phyloP scores from a whole-genome alignment of 2,329 filamentous ascomycete genomes.

The Davidsoniella australis region DNA sequence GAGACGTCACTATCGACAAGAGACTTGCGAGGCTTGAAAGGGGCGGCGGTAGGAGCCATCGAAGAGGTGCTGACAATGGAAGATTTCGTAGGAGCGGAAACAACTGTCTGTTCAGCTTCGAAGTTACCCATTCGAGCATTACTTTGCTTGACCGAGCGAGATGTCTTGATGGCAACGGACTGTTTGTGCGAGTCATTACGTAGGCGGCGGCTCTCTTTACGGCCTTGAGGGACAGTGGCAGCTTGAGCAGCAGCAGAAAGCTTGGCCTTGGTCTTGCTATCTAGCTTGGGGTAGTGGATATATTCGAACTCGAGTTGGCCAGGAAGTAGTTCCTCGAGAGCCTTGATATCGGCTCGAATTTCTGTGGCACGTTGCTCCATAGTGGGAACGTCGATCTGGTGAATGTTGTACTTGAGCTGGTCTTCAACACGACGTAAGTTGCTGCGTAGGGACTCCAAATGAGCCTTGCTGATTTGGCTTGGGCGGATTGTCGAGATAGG shows the following conservation, averaged over 20 bases:
- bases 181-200: constrained; percentile 10
- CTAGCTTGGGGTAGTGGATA: constrained; percentile 23
- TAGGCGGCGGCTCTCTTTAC: constrained; percentile 9
- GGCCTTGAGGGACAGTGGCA: constrained; percentile 1
- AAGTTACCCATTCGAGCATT: constrained; percentile 4
- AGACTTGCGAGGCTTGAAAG: constrained; percentile 9
- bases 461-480: constrained; percentile 43
- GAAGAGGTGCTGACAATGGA: background rate
- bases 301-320: constrained; percentile 30
- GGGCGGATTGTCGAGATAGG: constrained; percentile 41
- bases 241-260: background rate
- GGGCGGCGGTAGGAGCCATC: constrained; percentile 8
- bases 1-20: constrained; percentile 1
- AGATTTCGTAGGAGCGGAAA: background rate
- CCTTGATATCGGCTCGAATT: constrained; percentile 28
- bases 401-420: constrained; percentile 42
- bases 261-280: constrained; percentile 13
- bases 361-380: constrained; percentile 27
- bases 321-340: constrained; percentile 31
- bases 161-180: background rate
- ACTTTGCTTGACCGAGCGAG: background rate
- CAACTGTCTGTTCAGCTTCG: constrained; percentile 3
- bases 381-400: constrained; percentile 41
- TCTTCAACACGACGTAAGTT: constrained; percentile 27
- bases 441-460: constrained; percentile 38